These are phyloP conservation scores for Ascochyta fabae DNA, from an alignment of 2,329 filamentous ascomycete species.

Conservation along the genomic window DNA sequence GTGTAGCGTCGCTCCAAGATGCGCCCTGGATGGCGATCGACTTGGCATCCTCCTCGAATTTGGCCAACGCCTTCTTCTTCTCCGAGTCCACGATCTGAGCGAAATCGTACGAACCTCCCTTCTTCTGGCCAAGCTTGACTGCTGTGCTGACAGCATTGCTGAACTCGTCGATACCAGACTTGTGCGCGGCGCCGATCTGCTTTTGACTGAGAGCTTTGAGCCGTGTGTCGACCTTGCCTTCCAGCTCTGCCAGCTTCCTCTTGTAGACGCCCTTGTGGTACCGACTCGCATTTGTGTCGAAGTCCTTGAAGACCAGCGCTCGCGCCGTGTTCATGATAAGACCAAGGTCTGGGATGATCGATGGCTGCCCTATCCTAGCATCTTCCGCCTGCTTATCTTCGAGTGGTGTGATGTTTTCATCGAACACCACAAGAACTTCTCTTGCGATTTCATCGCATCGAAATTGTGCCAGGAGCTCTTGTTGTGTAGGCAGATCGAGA, in stretches of 20 bases:
- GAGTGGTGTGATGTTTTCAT: slow-evolving; percentile 78
- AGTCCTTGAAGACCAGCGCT: slow-evolving; percentile 76
- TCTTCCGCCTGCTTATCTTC: slow-evolving; percentile 85
- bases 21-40: slow-evolving; percentile 79
- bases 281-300: slow-evolving; percentile 86
- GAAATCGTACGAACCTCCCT: slow-evolving; percentile 89
- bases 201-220: slow-evolving; percentile 86
- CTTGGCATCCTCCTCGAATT: slow-evolving; percentile 78
- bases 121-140: slow-evolving; percentile 92
- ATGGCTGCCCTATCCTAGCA: slow-evolving; percentile 72
- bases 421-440: slow-evolving; percentile 85
- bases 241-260: slow-evolving; percentile 83
- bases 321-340: slow-evolving; percentile 74
- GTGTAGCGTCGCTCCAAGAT: slow-evolving; percentile 84
- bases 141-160: slow-evolving; percentile 84
- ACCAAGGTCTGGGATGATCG: slow-evolving; percentile 78
- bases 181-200: slow-evolving; percentile 89
- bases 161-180: slow-evolving; percentile 82
- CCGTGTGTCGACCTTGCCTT: slow-evolving; percentile 84
- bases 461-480: slow-evolving; percentile 95
- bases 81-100: slow-evolving; percentile 88
- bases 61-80: slow-evolving; percentile 75
- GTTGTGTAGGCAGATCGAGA: slow-evolving; percentile 92
- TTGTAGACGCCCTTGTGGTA: slow-evolving; percentile 97
- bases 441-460: slow-evolving; percentile 95